A percentile compares a stretch with the other conserved stretches of the same genome.
Conservation (phyloP, 306 rosid species). For the Ormosia semicastrata region DNA sequence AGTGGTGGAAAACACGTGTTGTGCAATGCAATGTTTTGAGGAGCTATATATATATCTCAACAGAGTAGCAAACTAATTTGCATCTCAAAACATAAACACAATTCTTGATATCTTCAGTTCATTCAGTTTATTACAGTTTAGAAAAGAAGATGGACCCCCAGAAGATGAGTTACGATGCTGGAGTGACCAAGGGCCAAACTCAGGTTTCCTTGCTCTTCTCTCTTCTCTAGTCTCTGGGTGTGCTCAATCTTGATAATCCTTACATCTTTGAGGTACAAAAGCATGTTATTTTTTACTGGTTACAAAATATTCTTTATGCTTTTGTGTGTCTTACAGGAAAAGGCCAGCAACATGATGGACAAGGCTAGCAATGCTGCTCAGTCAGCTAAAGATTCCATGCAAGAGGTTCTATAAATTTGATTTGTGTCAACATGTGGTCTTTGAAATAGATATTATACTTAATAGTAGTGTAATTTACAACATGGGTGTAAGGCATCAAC, state of each 20-base stretch:
- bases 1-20: slow-evolving; percentile 17
- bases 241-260: not conserved
- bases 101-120: not conserved
- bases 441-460: not conserved
- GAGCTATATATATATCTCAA: slow-evolving; percentile 14
- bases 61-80: not conserved
- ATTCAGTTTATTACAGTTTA: not conserved
- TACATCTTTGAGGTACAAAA: not conserved
- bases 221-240: not conserved
- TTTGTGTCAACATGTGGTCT: not conserved
- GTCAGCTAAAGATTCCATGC: slow-evolving; percentile 45
- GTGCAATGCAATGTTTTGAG: not conserved
- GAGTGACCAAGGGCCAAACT: slow-evolving; percentile 60
- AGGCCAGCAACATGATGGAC: slow-evolving; percentile 43
- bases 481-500: not conserved
- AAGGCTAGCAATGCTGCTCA: slow-evolving; percentile 45
- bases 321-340: slow-evolving; percentile 44
- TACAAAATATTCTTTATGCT: not conserved
- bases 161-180: slow-evolving; percentile 45
- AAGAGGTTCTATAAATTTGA: slow-evolving; percentile 22
- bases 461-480: not conserved
- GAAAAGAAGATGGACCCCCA: slow-evolving; percentile 22
- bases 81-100: slow-evolving; percentile 18
- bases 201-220: slow-evolving; percentile 28
- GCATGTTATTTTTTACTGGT: not conserved